phyloP scores from a whole-genome alignment of 495 filamentous ascomycete species.

The Aspergillus saccharolyticus region DNA sequence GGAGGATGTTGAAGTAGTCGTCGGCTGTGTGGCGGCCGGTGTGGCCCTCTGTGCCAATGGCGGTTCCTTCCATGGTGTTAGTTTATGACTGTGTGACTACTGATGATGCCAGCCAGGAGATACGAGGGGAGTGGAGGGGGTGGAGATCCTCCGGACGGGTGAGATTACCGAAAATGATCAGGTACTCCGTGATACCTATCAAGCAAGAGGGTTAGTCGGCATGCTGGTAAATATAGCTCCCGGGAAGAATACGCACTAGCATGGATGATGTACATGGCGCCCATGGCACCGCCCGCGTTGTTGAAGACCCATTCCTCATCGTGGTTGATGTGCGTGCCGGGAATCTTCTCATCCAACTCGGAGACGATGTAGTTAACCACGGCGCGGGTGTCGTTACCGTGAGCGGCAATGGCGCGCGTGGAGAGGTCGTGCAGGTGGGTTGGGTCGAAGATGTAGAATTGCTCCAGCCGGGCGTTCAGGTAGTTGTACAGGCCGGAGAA shows the following conservation, averaged over 20 bases:
- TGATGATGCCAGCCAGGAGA: too few species aligned
- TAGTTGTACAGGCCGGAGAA: slow-evolving; percentile 56
- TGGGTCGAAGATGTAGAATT: slow-evolving; percentile 72
- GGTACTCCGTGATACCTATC: slow-evolving; percentile 64
- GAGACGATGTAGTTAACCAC: slow-evolving; percentile 61
- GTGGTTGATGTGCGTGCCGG: slow-evolving; percentile 35
- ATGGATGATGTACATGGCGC: slow-evolving; percentile 84
- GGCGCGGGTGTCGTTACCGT: slow-evolving; percentile 66
- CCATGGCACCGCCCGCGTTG: slow-evolving; percentile 83
- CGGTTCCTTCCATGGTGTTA: slow-evolving; percentile 54
- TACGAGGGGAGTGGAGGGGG: neutral
- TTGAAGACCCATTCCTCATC: slow-evolving; percentile 50
- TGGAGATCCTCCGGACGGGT: neutral
- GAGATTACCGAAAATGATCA: slow-evolving; percentile 66
- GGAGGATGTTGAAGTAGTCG: slow-evolving; percentile 89
- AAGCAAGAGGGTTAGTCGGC: neutral
- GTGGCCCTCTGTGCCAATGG: slow-evolving; percentile 86
- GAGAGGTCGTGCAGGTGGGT: slow-evolving; percentile 64
- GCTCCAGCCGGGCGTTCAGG: slow-evolving; percentile 63
- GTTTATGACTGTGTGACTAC: too few species aligned
- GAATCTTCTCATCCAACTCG: slow-evolving; percentile 36
- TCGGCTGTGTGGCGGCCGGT: slow-evolving; percentile 81
- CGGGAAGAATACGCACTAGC: slow-evolving; percentile 50
- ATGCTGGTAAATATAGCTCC: neutral
- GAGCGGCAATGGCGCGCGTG: slow-evolving; percentile 54